Percentiles rank a stretch among this genome's conserved stretches.
Conservation (phyloP, 176 grass and related monocot genomes). For the Lolium multiflorum region DNA sequence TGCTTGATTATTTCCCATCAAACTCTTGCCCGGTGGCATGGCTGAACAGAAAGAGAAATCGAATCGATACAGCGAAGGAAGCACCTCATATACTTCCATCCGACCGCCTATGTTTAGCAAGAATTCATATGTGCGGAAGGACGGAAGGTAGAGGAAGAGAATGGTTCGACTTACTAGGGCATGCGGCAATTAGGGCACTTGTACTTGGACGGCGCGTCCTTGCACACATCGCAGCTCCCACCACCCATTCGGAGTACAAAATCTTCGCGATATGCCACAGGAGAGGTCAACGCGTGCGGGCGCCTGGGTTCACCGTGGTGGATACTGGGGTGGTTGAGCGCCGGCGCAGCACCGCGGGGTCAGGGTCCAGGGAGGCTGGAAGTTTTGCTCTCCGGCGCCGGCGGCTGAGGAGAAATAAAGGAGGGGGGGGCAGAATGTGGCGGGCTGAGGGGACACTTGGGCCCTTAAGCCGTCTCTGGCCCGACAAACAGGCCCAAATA, state of each 20-base stretch:
- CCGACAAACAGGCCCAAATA: too few relatives aligned
- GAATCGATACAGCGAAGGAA: constrained; percentile 12
- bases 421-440: too few relatives aligned
- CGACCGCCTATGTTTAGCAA: background rate
- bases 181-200: constrained; percentile 85
- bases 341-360: background rate
- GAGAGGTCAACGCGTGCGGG: background rate
- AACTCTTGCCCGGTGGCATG: background rate
- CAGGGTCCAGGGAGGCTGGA: background rate
- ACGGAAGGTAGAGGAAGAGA: background rate
- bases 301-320: background rate
- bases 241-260: constrained; percentile 40
- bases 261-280: background rate
- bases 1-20: background rate
- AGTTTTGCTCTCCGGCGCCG: background rate
- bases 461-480: too few relatives aligned
- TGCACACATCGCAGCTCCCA: constrained; percentile 74
- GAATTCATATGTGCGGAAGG: background rate
- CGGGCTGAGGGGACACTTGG: too few relatives aligned
- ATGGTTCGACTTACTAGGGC: constrained; percentile 72
- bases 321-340: background rate
- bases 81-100: background rate
- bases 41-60: background rate
- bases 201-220: constrained; percentile 81
- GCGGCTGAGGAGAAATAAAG: background rate